Percentiles rank a stretch among this genome's conserved stretches.
These are phyloP conservation scores for Veloporphyrellus conicus DNA, from an alignment of 1,284 basidiomycete species.

Conservation along the genomic window DNA sequence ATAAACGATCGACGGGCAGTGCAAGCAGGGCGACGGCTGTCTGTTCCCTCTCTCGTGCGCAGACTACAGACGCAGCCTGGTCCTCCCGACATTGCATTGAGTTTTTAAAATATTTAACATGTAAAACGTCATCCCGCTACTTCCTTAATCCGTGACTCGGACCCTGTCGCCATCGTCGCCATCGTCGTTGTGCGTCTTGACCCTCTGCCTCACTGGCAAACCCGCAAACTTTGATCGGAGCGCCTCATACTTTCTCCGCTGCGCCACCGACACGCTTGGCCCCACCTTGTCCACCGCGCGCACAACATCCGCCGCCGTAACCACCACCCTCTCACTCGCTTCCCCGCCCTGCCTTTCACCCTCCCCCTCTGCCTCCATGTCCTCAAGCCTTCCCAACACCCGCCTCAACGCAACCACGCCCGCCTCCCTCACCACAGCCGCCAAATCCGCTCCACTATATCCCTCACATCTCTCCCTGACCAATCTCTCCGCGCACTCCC, in stretches of 20 bases:
- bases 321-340: slow-evolving; percentile 35
- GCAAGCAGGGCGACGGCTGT: no score
- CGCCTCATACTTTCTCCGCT: slow-evolving; percentile 79
- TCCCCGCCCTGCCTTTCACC: neutral
- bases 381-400: slow-evolving; percentile 58
- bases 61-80: no score
- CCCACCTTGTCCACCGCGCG: slow-evolving; percentile 77
- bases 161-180: no score
- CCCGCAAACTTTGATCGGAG: slow-evolving; percentile 81
- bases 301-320: slow-evolving; percentile 68
- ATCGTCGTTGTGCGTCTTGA: slow-evolving; percentile 15
- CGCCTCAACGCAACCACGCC: slow-evolving; percentile 79
- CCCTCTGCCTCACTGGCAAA: slow-evolving; percentile 41
- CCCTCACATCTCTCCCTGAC: slow-evolving; percentile 69
- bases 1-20: no score
- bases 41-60: no score
- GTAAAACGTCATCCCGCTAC: no score
- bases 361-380: slow-evolving; percentile 37
- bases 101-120: no score
- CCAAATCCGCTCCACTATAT: slow-evolving; percentile 87
- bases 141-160: no score
- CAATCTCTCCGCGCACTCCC: slow-evolving; percentile 41
- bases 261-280: slow-evolving; percentile 80
- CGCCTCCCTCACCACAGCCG: slow-evolving; percentile 65
- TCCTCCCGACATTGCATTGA: no score